phyloP scores from a whole-genome alignment of 1,139 yeast species.

The Yamadazyma kanchanaburiensis region DNA sequence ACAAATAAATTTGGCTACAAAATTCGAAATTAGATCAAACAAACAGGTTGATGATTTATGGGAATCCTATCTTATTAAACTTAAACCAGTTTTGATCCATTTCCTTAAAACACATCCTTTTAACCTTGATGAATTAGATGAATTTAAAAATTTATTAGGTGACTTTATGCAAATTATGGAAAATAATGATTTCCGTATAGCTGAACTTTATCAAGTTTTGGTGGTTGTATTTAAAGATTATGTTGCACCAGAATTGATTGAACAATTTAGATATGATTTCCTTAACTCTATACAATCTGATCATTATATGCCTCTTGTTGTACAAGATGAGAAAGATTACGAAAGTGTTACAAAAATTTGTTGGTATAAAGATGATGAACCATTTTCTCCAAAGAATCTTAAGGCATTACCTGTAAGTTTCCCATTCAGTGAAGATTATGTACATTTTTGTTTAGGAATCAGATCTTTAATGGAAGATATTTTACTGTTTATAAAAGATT shows the following conservation, averaged over 20 bases:
- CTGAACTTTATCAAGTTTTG: conserved; percentile 61
- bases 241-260: conserved; percentile 54
- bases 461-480: conserved; percentile 64
- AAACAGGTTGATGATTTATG: conserved; percentile 71
- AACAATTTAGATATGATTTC: conserved; percentile 62
- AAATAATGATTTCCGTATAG: conserved; percentile 59
- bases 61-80: conserved; percentile 62
- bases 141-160: conserved; percentile 59
- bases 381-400: conserved; percentile 37
- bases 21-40: conserved; percentile 51
- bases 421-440: conserved; percentile 88
- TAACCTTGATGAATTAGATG: conserved; percentile 29
- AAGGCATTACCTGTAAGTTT: conserved; percentile 60
- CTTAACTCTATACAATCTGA: conserved; percentile 65
- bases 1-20: conserved; percentile 55
- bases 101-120: conserved; percentile 29
- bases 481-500: conserved; percentile 60
- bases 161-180: conserved; percentile 76
- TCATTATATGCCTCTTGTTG: conserved; percentile 83
- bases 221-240: conserved; percentile 55
- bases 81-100: conserved; percentile 51
- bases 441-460: conserved; percentile 76
- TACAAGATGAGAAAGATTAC: conserved; percentile 58
- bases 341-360: conserved; percentile 60
- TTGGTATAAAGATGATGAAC: conserved; percentile 63